A percentile compares a stretch with the other conserved stretches of the same genome.
Evolutionary conservation across 2,329 filamentous ascomycete species (phyloP).

Genomic region (Aschersonia sp.): DNA sequence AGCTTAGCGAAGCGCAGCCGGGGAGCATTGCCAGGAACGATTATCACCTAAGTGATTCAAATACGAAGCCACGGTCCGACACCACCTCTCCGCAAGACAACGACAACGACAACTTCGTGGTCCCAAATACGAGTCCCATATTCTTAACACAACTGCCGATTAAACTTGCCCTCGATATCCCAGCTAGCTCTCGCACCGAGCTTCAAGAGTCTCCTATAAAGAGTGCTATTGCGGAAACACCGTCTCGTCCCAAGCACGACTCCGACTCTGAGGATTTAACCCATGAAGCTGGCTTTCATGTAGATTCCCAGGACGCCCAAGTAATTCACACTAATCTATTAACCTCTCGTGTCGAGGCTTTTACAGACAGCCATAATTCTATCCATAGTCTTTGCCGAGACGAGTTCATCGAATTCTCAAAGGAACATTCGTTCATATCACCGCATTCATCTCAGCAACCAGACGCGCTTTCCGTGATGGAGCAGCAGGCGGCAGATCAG

Average conservation of each 20-base stretch:
- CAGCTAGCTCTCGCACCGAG: slow-evolving; percentile 2
- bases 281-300: not conserved
- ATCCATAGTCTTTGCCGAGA: not conserved
- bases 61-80: not conserved
- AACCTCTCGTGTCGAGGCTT: slow-evolving; percentile 4
- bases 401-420: not conserved
- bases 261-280: not conserved
- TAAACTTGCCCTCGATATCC: slow-evolving; percentile 1
- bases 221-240: slow-evolving; percentile 2
- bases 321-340: slow-evolving; percentile 6
- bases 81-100: not conserved
- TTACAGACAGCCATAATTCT: slow-evolving; percentile 4
- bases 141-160: slow-evolving; percentile 6
- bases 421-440: not conserved
- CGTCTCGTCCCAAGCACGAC: not conserved
- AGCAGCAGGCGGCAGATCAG: slow-evolving; percentile 1
- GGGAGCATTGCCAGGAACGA: not conserved
- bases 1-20: slow-evolving; percentile 7
- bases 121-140: slow-evolving; percentile 1
- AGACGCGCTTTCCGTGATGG: not conserved
- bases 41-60: not conserved
- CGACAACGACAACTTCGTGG: not conserved
- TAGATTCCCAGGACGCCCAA: slow-evolving; percentile 15
- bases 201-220: not conserved
- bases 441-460: not conserved